phyloP scores from a whole-genome alignment of 2,329 filamentous ascomycete species.

The Ceratocystis variospora region DNA sequence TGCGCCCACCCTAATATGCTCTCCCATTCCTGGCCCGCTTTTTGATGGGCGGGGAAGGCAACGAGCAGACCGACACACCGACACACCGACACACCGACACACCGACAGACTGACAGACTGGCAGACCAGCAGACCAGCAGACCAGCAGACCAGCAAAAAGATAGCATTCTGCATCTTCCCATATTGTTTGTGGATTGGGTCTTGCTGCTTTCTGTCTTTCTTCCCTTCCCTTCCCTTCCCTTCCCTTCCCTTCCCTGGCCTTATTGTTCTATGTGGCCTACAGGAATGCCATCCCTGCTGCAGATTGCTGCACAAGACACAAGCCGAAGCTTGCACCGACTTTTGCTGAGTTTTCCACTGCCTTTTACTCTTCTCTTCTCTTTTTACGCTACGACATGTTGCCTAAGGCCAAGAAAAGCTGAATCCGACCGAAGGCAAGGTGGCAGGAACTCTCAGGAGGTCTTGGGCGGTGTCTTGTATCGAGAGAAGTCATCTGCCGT shows the following conservation, averaged over 20 bases:
- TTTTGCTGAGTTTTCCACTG: not conserved
- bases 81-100: too few species aligned
- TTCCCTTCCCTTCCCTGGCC: not conserved
- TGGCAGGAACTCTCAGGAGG: not conserved
- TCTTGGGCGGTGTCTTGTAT: not conserved
- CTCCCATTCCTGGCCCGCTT: not conserved
- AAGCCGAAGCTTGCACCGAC: not conserved
- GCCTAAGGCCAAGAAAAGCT: not conserved
- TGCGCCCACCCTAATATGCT: not conserved
- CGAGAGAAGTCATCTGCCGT: not conserved
- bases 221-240: not conserved
- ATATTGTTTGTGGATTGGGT: not conserved
- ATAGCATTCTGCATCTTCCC: not conserved
- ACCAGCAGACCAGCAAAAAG: not conserved
- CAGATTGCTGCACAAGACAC: not conserved
- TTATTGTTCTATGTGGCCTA: not conserved
- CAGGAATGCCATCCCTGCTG: slow-evolving; percentile 2
- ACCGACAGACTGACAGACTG: too few species aligned
- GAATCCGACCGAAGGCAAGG: not conserved
- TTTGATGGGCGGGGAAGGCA: not conserved
- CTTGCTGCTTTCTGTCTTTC: not conserved
- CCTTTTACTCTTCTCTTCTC: not conserved
- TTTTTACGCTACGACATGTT: not conserved
- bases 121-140: too few species aligned
- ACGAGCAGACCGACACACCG: not conserved